Conservation (phyloP, 306 rosid genomes). For the Astragalus glycyphyllos region DNA sequence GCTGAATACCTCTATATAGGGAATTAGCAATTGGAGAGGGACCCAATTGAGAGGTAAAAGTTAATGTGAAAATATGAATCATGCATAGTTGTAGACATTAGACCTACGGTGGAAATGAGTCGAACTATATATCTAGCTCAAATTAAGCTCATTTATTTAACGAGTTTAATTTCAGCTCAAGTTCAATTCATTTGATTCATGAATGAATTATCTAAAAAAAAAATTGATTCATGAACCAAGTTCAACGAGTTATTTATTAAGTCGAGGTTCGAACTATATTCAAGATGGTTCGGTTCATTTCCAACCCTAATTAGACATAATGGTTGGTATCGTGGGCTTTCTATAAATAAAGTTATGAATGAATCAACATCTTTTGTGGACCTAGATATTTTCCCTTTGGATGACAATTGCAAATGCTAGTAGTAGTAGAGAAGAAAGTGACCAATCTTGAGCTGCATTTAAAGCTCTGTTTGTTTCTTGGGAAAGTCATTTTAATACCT, state of each 20-base stretch:
- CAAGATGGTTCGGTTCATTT: too few relatives aligned
- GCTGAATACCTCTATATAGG: slow-evolving; percentile 10
- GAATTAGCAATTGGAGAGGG: slow-evolving; percentile 9
- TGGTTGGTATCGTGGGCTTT: slow-evolving; percentile 43
- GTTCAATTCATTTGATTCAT: too few relatives aligned
- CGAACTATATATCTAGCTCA: too few relatives aligned
- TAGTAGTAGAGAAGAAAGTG: slow-evolving; percentile 42
- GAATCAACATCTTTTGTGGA: slow-evolving; percentile 38
- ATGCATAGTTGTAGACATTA: slow-evolving; percentile 19
- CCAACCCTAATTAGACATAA: slow-evolving; percentile 27
- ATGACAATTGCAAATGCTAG: slow-evolving; percentile 38
- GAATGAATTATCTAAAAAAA: too few relatives aligned
- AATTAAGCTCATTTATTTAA: too few relatives aligned
- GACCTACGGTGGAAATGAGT: too few relatives aligned
- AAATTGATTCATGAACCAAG: too few relatives aligned
- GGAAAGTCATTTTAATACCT: slow-evolving; percentile 40
- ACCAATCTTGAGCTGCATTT: slow-evolving; percentile 51
- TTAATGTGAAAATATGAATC: slow-evolving; percentile 17
- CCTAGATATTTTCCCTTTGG: slow-evolving; percentile 42
- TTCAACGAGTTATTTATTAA: too few relatives aligned
- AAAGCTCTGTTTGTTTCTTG: slow-evolving; percentile 43
- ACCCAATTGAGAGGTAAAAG: slow-evolving; percentile 30
- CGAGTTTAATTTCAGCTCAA: too few relatives aligned
- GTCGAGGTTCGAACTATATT: too few relatives aligned
- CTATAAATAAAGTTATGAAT: slow-evolving; percentile 34